Evolutionary conservation across 176 grass and related monocot genomes (phyloP).

Genomic region (Secale cereale): DNA sequence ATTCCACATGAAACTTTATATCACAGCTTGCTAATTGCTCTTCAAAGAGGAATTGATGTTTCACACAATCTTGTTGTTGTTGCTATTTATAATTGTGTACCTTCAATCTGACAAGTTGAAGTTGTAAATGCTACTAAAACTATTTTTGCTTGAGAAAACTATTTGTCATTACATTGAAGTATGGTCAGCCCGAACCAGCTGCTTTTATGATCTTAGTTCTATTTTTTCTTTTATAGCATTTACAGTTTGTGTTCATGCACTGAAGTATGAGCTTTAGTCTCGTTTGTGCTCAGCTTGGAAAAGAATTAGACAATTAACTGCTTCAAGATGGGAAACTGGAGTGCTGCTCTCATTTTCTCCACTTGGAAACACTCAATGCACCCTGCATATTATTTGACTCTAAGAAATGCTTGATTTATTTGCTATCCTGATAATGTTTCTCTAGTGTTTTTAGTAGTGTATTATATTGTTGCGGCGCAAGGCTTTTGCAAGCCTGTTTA

Average conservation of each 20-base stretch:
- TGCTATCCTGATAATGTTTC: not conserved
- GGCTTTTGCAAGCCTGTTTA: not conserved
- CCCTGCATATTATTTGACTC: not conserved
- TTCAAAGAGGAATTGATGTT: not conserved
- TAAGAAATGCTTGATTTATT: not conserved
- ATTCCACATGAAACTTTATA: not conserved
- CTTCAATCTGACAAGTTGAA: not conserved
- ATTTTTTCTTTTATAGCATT: not conserved
- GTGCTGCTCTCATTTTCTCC: not conserved
- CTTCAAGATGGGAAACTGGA: not conserved
- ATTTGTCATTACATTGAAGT: not conserved
- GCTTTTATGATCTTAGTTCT: conserved; percentile 6
- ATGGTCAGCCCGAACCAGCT: not conserved
- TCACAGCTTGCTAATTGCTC: not conserved
- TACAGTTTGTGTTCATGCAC: not conserved
- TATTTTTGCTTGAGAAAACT: not conserved
- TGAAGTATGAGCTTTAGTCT: not conserved
- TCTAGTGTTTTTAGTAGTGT: not conserved
- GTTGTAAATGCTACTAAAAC: not conserved
- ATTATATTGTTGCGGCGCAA: not conserved
- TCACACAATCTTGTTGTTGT: not conserved
- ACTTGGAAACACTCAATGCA: not conserved
- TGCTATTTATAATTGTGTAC: not conserved
- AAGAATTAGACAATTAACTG: conserved; percentile 17
- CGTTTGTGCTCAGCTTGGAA: not conserved